A percentile compares a stretch with the other conserved stretches of the same genome.
These are phyloP conservation scores for Aspergillus sclerotioniger DNA, from an alignment of 495 filamentous ascomycete species.

Conservation along the genomic window DNA sequence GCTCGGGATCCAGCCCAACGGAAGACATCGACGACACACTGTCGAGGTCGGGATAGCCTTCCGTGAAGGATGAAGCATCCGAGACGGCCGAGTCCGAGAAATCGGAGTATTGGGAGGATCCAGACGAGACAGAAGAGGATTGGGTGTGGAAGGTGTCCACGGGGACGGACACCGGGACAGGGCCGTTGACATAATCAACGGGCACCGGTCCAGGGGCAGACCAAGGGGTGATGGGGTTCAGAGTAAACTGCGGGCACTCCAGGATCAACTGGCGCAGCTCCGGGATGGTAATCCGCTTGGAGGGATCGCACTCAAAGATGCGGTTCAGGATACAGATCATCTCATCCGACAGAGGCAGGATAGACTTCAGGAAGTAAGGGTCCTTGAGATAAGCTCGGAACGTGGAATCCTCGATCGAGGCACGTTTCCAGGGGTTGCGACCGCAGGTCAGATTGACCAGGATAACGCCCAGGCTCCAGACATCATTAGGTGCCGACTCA, in stretches of 20 bases:
- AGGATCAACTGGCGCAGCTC: conserved; percentile 77
- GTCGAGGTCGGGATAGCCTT: conserved; percentile 42
- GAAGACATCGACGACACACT: conserved; percentile 41
- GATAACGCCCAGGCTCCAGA: conserved; percentile 97
- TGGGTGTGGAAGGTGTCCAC: conserved; percentile 39
- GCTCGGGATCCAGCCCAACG: conserved; percentile 29
- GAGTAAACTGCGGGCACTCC: conserved; percentile 74
- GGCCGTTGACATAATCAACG: conserved; percentile 27
- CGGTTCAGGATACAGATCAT: conserved; percentile 83
- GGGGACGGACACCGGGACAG: conserved; percentile 28
- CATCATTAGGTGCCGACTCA: conserved; percentile 89
- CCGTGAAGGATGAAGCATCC: conserved; percentile 41
- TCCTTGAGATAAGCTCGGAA: conserved; percentile 90
- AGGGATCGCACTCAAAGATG: conserved; percentile 87
- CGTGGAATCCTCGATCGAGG: conserved; percentile 88
- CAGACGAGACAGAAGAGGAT: conserved; percentile 38
- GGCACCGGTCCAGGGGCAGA: conserved; percentile 26
- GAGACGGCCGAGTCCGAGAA: conserved; percentile 44
- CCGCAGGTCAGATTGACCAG: conserved; percentile 97
- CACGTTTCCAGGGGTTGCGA: conserved; percentile 98
- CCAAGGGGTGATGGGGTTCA: conserved; percentile 34
- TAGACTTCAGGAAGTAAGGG: conserved; percentile 84
- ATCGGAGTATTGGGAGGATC: conserved; percentile 42
- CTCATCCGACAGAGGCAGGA: conserved; percentile 87
- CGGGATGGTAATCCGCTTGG: conserved; percentile 77